These are phyloP conservation scores for Musa balbisiana DNA, from an alignment of 202 grass and related monocot genomes.

Conservation along the genomic window DNA sequence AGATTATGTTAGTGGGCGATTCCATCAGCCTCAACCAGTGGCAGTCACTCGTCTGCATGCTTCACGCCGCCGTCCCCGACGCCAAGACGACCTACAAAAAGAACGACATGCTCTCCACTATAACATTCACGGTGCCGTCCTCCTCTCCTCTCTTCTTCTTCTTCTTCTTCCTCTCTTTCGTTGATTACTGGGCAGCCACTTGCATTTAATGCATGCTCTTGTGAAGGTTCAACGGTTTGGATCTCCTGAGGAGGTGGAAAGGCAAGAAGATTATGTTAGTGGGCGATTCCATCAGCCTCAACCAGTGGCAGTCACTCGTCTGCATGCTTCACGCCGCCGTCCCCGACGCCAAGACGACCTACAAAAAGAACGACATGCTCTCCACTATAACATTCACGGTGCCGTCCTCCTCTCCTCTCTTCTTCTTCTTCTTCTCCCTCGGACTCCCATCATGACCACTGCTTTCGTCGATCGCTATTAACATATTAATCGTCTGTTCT, in stretches of 20 bases:
- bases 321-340: conserved; percentile 87
- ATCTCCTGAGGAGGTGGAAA: conserved; percentile 54
- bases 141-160: background rate
- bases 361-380: conserved; percentile 34
- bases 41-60: conserved; percentile 92
- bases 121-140: conserved; percentile 71
- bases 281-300: conserved; percentile 92
- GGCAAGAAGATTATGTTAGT: conserved; percentile 99
- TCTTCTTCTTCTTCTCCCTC: background rate
- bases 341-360: conserved; percentile 48
- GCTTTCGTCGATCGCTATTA: background rate
- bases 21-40: conserved; percentile 95
- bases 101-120: conserved; percentile 45
- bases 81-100: conserved; percentile 44
- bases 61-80: conserved; percentile 57
- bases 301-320: conserved; percentile 88
- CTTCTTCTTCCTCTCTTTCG: background rate
- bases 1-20: conserved; percentile 99
- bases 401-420: background rate
- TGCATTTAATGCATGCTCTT: background rate
- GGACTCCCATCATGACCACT: no score
- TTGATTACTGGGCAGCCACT: no score
- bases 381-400: conserved; percentile 84
- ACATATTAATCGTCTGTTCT: background rate
- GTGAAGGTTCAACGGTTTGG: conserved; percentile 58